phyloP scores from a whole-genome alignment of 140 eudicot species.

The Erigeron philadelphicus region DNA sequence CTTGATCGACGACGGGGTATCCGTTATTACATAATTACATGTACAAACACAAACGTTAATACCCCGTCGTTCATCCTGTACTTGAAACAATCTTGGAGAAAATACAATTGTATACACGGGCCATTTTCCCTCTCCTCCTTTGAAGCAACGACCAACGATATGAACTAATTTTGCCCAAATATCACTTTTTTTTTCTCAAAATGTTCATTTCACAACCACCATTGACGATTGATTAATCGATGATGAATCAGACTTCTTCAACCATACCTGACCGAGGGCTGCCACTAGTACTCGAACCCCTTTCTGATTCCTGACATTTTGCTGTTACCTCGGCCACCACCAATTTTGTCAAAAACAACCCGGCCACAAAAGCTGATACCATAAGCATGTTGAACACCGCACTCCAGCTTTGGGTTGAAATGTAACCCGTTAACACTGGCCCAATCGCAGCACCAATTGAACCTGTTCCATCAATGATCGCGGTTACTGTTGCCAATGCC shows the following conservation, averaged over 20 bases:
- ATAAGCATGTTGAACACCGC: constrained; percentile 87
- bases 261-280: constrained; percentile 13
- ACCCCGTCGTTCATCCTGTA: constrained; percentile 6
- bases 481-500: constrained; percentile 91
- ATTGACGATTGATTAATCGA: neutral
- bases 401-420: constrained; percentile 71
- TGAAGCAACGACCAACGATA: constrained; percentile 18
- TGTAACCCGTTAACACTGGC: constrained; percentile 81
- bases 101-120: constrained; percentile 25
- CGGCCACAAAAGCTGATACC: constrained; percentile 72
- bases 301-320: constrained; percentile 34
- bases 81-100: constrained; percentile 16
- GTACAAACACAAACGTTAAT: constrained; percentile 17
- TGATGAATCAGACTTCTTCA: constrained; percentile 30
- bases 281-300: constrained; percentile 15
- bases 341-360: constrained; percentile 75
- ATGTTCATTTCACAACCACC: constrained; percentile 8
- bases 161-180: neutral
- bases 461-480: constrained; percentile 93
- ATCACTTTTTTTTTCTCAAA: constrained; percentile 9
- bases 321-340: constrained; percentile 73
- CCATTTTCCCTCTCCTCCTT: neutral
- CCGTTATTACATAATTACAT: constrained; percentile 18
- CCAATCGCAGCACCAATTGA: constrained; percentile 96
- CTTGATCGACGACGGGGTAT: constrained; percentile 13